Evolutionary conservation across 139 green algal genomes (phyloP).

Genomic region (Diplosphaera chodatii): DNA sequence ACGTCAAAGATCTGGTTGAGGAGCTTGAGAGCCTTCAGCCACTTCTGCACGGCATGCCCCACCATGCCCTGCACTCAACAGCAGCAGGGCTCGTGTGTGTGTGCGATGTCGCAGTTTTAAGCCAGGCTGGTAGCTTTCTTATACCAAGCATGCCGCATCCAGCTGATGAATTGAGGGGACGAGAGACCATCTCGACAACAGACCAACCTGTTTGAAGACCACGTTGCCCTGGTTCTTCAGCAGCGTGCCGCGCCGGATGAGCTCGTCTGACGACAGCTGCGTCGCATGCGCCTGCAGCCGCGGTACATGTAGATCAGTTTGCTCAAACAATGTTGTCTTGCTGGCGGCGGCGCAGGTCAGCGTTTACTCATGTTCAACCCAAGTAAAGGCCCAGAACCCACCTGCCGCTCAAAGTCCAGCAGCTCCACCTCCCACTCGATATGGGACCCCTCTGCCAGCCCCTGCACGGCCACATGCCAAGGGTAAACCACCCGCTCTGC

Average conservation of each 20-base stretch:
- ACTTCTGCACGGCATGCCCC: slow-evolving; percentile 9
- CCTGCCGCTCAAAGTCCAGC: slow-evolving; percentile 51
- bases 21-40: slow-evolving; percentile 19
- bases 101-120: too few relatives aligned
- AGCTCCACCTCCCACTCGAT: slow-evolving; percentile 70
- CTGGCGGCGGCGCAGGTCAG: too few relatives aligned
- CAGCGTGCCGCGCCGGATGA: slow-evolving; percentile 29
- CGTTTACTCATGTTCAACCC: too few relatives aligned
- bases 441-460: background rate
- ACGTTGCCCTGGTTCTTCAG: slow-evolving; percentile 58
- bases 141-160: too few relatives aligned
- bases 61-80: background rate
- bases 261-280: slow-evolving; percentile 32
- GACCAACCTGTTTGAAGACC: slow-evolving; percentile 37
- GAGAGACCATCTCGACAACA: too few relatives aligned
- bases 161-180: too few relatives aligned
- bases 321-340: too few relatives aligned
- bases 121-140: too few relatives aligned
- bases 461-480: background rate
- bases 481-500: too few relatives aligned
- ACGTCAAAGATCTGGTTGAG: slow-evolving; percentile 47
- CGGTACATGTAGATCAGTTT: too few relatives aligned
- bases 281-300: slow-evolving; percentile 9
- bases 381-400: too few relatives aligned
- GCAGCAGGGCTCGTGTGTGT: too few relatives aligned